These are phyloP conservation scores for Spongispora temasekensis DNA, from an alignment of 1,284 basidiomycete genomes.

Conservation along the genomic window DNA sequence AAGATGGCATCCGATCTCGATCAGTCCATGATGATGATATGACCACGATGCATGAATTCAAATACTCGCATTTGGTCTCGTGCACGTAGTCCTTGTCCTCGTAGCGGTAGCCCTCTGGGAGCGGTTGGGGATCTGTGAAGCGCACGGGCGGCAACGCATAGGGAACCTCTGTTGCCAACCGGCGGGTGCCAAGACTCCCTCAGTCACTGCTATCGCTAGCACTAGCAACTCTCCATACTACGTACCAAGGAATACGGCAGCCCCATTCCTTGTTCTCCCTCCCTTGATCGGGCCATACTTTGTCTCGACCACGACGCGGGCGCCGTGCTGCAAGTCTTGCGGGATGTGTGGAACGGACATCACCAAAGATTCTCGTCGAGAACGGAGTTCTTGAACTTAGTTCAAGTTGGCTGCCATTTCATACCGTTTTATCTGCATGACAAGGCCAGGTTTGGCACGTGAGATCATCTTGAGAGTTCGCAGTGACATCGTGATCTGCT, in stretches of 20 bases:
- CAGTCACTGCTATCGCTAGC: no score
- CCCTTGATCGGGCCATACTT: slow-evolving; percentile 57
- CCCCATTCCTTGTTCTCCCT: slow-evolving; percentile 57
- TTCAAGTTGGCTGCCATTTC: no score
- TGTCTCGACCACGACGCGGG: slow-evolving; percentile 52
- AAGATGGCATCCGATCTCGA: no score
- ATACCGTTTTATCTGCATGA: no score
- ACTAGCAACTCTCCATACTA: neutral
- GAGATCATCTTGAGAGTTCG: no score
- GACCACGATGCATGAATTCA: no score
- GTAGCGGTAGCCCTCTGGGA: slow-evolving; percentile 57
- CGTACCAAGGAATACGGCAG: slow-evolving; percentile 64
- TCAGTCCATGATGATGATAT: no score
- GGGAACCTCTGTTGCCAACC: slow-evolving; percentile 57
- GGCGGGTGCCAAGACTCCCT: no score
- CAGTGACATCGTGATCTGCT: no score
- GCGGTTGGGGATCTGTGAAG: slow-evolving; percentile 61
- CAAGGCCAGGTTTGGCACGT: no score
- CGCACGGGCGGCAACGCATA: slow-evolving; percentile 65
- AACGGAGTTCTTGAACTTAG: no score
- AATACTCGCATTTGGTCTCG: slow-evolving; percentile 57
- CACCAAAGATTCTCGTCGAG: no score
- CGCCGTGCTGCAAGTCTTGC: slow-evolving; percentile 48
- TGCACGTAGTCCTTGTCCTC: slow-evolving; percentile 59
- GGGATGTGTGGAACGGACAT: slow-evolving; percentile 41